These are phyloP conservation scores for Ammopiptanthus mongolicus DNA, from an alignment of 306 rosid genomes.

Conservation along the genomic window DNA sequence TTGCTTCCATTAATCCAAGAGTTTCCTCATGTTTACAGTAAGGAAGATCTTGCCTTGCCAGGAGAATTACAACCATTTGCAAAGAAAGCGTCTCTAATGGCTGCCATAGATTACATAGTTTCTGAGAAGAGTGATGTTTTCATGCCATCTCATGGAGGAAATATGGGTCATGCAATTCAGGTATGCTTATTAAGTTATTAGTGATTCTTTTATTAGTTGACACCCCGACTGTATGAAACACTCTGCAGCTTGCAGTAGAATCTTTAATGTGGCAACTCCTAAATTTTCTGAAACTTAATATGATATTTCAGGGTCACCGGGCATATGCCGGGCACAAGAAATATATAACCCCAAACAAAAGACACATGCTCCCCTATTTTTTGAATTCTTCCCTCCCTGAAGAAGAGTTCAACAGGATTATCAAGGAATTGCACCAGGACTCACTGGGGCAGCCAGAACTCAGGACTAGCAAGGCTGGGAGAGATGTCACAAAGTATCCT, in stretches of 20 bases:
- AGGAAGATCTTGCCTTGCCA: conserved; percentile 78
- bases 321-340: conserved; percentile 91
- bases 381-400: conserved; percentile 62
- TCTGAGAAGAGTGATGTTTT: conserved; percentile 85
- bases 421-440: conserved; percentile 64
- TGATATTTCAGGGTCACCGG: conserved; percentile 68
- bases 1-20: conserved; percentile 59
- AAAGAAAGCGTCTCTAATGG: conserved; percentile 79
- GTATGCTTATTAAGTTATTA: conserved; percentile 30
- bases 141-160: conserved; percentile 99
- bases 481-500: conserved; percentile 93
- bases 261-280: neutral
- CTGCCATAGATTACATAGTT: conserved; percentile 90
- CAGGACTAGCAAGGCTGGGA: conserved; percentile 50
- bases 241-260: neutral
- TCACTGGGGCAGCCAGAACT: conserved; percentile 85
- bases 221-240: neutral
- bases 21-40: conserved; percentile 64
- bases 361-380: conserved; percentile 85
- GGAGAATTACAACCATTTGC: conserved; percentile 71
- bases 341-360: conserved; percentile 90
- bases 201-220: neutral
- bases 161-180: conserved; percentile 97
- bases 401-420: conserved; percentile 60
- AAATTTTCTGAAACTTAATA: neutral